These are phyloP conservation scores for Wickerhamia fluorescens DNA, from an alignment of 805 yeast genomes.

Conservation along the genomic window DNA sequence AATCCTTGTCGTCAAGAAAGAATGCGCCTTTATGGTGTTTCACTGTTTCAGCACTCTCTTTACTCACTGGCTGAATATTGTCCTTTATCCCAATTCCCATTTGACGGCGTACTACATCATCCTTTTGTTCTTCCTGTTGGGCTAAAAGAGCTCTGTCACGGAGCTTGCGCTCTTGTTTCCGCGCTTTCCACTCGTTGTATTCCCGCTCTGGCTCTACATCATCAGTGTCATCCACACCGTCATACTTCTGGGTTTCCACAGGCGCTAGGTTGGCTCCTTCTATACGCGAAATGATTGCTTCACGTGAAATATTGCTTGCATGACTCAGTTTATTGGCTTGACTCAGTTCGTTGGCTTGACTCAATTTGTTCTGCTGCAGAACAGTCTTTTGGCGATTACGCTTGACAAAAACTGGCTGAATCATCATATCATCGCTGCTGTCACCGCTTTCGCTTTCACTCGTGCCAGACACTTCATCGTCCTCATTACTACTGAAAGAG, in stretches of 20 bases:
- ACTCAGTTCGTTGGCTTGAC: too few species aligned
- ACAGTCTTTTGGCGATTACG: too few species aligned
- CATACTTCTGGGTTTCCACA: conserved; percentile 5
- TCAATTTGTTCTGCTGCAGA: too few species aligned
- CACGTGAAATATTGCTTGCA: too few species aligned
- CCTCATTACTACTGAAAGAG: too few species aligned
- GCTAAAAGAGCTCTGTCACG: conserved; percentile 25
- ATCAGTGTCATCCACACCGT: conserved; percentile 50
- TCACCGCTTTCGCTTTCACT: too few species aligned
- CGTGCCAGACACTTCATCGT: too few species aligned
- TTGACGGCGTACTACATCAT: conserved; percentile 4
- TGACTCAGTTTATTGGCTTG: too few species aligned
- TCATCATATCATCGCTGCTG: too few species aligned
- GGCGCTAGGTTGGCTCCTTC: background rate
- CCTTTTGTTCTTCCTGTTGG: conserved; percentile 7
- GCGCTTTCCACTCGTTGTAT: conserved; percentile 27
- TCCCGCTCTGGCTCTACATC: conserved; percentile 47
- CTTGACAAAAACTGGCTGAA: too few species aligned
- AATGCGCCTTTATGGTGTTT: conserved; percentile 25
- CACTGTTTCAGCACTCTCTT: conserved; percentile 2
- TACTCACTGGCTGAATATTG: conserved; percentile 2
- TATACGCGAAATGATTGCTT: too few species aligned
- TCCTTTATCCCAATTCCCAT: too few species aligned
- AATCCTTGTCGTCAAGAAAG: conserved; percentile 17
- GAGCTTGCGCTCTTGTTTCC: conserved; percentile 30